Percentiles rank a stretch among this genome's conserved stretches.
Conservation (phyloP, 768 basidiomycete species). For the Pleurotus djamor region DNA sequence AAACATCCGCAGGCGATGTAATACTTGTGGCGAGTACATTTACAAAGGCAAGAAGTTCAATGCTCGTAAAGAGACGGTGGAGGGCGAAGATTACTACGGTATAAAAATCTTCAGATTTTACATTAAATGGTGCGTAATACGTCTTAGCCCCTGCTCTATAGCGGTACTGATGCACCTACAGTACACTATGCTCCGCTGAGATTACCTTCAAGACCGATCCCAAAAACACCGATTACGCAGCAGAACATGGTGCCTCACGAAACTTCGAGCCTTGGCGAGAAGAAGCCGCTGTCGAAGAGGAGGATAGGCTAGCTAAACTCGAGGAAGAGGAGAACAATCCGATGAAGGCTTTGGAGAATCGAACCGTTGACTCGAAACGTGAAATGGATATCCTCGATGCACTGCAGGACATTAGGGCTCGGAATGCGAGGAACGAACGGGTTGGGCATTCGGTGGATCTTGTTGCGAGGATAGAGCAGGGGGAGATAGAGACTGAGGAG, state of each 20-base stretch:
- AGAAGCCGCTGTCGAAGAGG: conserved; percentile 72
- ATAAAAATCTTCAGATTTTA: conserved; percentile 97
- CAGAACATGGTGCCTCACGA: conserved; percentile 95
- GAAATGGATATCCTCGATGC: conserved; percentile 99
- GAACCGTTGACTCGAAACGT: conserved; percentile 87
- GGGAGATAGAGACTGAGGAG: conserved; percentile 78
- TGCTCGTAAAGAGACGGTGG: conserved; percentile 96
- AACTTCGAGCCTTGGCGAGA: conserved; percentile 99
- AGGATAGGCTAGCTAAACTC: conserved; percentile 79
- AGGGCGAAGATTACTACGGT: conserved; percentile 96
- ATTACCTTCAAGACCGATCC: conserved; percentile 99
- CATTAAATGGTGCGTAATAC: conserved; percentile 72
- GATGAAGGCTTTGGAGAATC: conserved; percentile 95
- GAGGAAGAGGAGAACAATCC: conserved; percentile 96
- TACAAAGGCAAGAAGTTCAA: conserved; percentile 99
- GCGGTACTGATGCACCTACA: conserved; percentile 21
- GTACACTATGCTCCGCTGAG: conserved; percentile 94
- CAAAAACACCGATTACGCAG: conserved; percentile 91
- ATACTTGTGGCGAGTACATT: conserved; percentile 97
- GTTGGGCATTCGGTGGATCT: conserved; percentile 76
- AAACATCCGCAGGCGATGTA: conserved; percentile 68
- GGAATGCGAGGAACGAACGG: conserved; percentile 87
- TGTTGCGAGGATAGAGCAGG: conserved; percentile 53
- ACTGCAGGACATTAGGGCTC: conserved; percentile 85
- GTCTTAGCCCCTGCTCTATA: background rate